Evolutionary conservation across 768 basidiomycete genomes (phyloP), one percentile per base, ranked within the genome.

Genomic region (Kwoniella shandongensis): DNA sequence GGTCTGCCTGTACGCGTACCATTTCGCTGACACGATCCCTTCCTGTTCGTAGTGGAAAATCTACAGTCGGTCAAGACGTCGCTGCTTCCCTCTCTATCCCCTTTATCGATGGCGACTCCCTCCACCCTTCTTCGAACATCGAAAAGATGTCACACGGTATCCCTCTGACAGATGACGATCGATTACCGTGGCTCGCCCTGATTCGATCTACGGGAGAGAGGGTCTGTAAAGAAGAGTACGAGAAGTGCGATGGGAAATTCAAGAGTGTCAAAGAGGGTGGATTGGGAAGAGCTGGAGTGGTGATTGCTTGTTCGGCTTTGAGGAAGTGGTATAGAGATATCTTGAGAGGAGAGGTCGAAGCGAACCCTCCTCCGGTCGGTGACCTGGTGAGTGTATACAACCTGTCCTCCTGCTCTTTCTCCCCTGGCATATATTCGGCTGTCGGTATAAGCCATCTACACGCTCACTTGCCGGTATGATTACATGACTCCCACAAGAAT

Each of bases 81-180:
- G 82, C 88, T 6, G 65, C 77, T 36, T 78, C 79, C 25, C 80
- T 90, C 45, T 76, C 74, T n/a, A 61, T 90, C 58, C 86, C 90
- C 1, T 94, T 88, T 78, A 79, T 91, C 57, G 93, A 97, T 69
- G 93, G 88, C 26, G 92, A 96, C 73, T 85, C 88, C 60, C 81
- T 96, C 26, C 93, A 97, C 72, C 88, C 92, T 0, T 69, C 79
- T 22, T 76, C 82, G 12, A 94, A 94, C 75, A 83, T 94, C 39
- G 85, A 83, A 26, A 98, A 97, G 81, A 96, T 97, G 92, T 78
- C 84, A 4, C 70, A 78, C 1, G 91, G 91, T 0, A 76, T 79
- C 22, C 87, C 91, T 4, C 79, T 98, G 62, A 85, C 80, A 2
- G 92, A 96, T 69, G 81, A 78, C 2, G 92, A 96, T 72, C 85